These are phyloP conservation scores for Cadophora sp. DNA, from an alignment of 2,329 filamentous ascomycete genomes.

Conservation along the genomic window DNA sequence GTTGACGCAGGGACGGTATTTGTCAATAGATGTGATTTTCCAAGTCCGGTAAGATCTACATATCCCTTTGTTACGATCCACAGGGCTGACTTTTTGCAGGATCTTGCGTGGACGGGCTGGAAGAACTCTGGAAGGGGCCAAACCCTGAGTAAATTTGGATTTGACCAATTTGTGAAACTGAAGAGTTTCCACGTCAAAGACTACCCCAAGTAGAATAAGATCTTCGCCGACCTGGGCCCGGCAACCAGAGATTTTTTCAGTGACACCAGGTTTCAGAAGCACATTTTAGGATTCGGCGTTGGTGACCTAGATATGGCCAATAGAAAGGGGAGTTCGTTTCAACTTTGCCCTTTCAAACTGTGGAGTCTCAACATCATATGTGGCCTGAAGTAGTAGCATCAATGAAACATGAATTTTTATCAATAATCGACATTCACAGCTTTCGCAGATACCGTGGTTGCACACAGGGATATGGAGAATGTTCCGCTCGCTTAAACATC, in stretches of 20 bases:
- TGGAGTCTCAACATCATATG: slow-evolving; percentile 13
- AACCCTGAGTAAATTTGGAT: slow-evolving; percentile 88
- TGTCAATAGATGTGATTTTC: slow-evolving; percentile 92
- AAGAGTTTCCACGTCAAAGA: slow-evolving; percentile 97
- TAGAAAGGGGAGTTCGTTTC: slow-evolving; percentile 14
- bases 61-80: not conserved
- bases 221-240: slow-evolving; percentile 18
- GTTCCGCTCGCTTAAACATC: slow-evolving; percentile 20
- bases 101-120: slow-evolving; percentile 96
- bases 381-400: not conserved
- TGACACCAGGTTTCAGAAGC: slow-evolving; percentile 25
- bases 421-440: not conserved
- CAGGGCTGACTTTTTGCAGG: slow-evolving; percentile 56
- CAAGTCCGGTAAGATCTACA: slow-evolving; percentile 77
- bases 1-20: slow-evolving; percentile 96
- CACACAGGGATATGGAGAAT: slow-evolving; percentile 24
- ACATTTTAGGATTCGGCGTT: slow-evolving; percentile 10
- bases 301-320: slow-evolving; percentile 21
- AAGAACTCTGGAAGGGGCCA: slow-evolving; percentile 95
- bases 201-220: slow-evolving; percentile 57
- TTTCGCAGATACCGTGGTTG: slow-evolving; percentile 16
- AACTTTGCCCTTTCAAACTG: not conserved
- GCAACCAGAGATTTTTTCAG: slow-evolving; percentile 10
- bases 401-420: slow-evolving; percentile 8
- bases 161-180: slow-evolving; percentile 94